A percentile compares a stretch with the other conserved stretches of the same genome.
Evolutionary conservation across 2,329 filamentous ascomycete genomes (phyloP).

Genomic region (Penicillium sclerotiorum): DNA sequence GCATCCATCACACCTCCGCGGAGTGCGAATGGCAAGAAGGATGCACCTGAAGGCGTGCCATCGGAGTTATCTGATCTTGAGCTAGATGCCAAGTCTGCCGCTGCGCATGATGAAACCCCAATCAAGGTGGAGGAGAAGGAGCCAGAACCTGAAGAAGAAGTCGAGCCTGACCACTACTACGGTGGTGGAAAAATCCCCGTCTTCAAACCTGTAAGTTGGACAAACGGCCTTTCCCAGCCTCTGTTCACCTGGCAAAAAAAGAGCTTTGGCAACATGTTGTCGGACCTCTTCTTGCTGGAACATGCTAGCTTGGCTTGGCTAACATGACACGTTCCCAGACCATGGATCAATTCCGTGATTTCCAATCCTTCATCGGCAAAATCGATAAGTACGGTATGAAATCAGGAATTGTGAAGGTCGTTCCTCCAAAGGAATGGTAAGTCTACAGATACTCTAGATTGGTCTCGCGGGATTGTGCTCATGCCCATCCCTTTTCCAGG

Average conservation of each 20-base stretch:
- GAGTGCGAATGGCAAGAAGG: slow-evolving; percentile 49
- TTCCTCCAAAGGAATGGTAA: slow-evolving; percentile 92
- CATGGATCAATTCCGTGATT: slow-evolving; percentile 93
- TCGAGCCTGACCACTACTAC: slow-evolving; percentile 85
- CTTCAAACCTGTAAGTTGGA: slow-evolving; percentile 74
- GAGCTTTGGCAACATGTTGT: too few relatives aligned
- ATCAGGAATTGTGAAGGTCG: slow-evolving; percentile 93
- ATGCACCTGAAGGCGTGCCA: slow-evolving; percentile 43
- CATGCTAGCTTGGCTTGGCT: slow-evolving; percentile 9
- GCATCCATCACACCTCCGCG: slow-evolving; percentile 47
- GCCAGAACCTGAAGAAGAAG: slow-evolving; percentile 75
- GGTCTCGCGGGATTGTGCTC: slow-evolving; percentile 10
- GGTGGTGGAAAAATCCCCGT: slow-evolving; percentile 81
- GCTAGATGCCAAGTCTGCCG: slow-evolving; percentile 34
- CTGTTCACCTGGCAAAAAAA: neutral
- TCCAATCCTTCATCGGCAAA: slow-evolving; percentile 86
- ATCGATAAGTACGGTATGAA: slow-evolving; percentile 96
- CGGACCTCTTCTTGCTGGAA: too few relatives aligned
- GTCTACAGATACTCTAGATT: slow-evolving; percentile 30
- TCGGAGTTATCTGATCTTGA: slow-evolving; percentile 48
- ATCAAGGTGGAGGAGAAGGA: slow-evolving; percentile 56
- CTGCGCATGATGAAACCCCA: slow-evolving; percentile 29
- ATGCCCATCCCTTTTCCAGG: slow-evolving; percentile 44
- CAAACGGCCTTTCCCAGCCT: neutral
- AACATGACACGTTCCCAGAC: slow-evolving; percentile 51